phyloP scores from a whole-genome alignment of 2,329 filamentous ascomycete genomes.

The Aspergillus flavus region DNA sequence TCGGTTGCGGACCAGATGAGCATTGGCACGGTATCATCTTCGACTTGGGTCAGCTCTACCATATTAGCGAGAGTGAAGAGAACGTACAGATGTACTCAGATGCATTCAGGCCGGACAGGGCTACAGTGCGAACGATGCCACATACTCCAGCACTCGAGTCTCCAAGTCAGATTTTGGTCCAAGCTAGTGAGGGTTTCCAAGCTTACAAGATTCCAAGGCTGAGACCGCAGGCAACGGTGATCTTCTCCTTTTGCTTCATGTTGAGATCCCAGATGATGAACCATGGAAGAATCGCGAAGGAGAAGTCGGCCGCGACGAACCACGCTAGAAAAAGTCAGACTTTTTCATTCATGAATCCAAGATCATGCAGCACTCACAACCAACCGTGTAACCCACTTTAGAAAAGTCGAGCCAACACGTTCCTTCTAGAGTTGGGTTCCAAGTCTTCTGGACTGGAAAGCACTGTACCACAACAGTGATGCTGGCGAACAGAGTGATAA shows the following conservation, averaged over 20 bases:
- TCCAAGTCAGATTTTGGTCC: neutral
- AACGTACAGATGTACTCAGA: neutral
- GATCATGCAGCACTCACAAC: slow-evolving; percentile 18
- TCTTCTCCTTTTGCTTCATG: slow-evolving; percentile 51
- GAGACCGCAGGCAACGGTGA: slow-evolving; percentile 47
- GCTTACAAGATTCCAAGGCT: slow-evolving; percentile 48
- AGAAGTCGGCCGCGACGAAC: slow-evolving; percentile 27
- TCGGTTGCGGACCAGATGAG: slow-evolving; percentile 29
- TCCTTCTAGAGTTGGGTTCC: slow-evolving; percentile 20
- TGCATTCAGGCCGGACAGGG: neutral
- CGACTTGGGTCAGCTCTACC: neutral
- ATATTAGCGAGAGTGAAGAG: neutral
- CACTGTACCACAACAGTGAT: neutral
- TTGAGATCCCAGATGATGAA: slow-evolving; percentile 49
- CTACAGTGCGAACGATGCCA: neutral
- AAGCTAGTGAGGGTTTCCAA: neutral
- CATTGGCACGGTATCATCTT: slow-evolving; percentile 24
- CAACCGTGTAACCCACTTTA: slow-evolving; percentile 27
- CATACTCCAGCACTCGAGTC: neutral
- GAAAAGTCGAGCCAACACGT: slow-evolving; percentile 27
- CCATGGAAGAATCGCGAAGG: slow-evolving; percentile 43
- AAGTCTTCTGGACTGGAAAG: slow-evolving; percentile 10
- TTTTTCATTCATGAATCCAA: neutral
- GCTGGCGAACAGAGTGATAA: neutral
- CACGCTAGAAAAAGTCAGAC: neutral